Conservation (phyloP, 306 rosid genomes). For the Trifolium pratense region DNA sequence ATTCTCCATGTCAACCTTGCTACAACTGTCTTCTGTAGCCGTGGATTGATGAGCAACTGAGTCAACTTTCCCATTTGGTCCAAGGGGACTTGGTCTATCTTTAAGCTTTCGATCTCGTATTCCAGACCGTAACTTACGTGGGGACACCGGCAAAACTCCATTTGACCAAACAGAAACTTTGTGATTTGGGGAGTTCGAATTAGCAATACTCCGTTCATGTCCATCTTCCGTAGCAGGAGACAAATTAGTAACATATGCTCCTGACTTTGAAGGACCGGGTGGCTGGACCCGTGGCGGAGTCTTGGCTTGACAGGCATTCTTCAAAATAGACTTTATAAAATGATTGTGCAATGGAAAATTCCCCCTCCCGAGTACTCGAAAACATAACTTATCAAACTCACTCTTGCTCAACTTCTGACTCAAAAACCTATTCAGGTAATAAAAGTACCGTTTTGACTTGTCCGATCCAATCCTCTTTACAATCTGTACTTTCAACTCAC, state of each 20-base stretch:
- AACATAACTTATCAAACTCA: slow-evolving; percentile 77
- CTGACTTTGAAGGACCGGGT: slow-evolving; percentile 58
- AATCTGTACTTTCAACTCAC: slow-evolving; percentile 77
- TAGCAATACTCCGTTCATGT: slow-evolving; percentile 62
- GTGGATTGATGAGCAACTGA: slow-evolving; percentile 56
- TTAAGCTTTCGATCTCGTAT: slow-evolving; percentile 77
- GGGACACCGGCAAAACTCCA: slow-evolving; percentile 79
- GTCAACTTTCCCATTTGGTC: slow-evolving; percentile 90
- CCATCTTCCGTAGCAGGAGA: slow-evolving; percentile 83
- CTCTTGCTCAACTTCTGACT: slow-evolving; percentile 87
- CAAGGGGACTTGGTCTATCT: slow-evolving; percentile 97
- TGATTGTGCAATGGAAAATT: slow-evolving; percentile 85
- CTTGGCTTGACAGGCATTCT: slow-evolving; percentile 90
- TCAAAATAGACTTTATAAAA: slow-evolving; percentile 78
- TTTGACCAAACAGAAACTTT: slow-evolving; percentile 74
- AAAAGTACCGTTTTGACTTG: slow-evolving; percentile 76
- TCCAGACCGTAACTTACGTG: slow-evolving; percentile 71
- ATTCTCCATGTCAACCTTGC: slow-evolving; percentile 71
- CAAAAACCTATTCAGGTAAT: slow-evolving; percentile 73
- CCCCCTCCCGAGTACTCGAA: slow-evolving; percentile 81
- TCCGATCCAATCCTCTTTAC: slow-evolving; percentile 84
- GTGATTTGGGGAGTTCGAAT: slow-evolving; percentile 55
- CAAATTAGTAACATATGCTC: slow-evolving; percentile 55
- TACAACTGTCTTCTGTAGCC: slow-evolving; percentile 65
- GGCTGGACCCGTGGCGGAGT: slow-evolving; percentile 72